These are phyloP conservation scores for Malassezia slooffiae DNA, from an alignment of 1,284 basidiomycete species.

Conservation along the genomic window DNA sequence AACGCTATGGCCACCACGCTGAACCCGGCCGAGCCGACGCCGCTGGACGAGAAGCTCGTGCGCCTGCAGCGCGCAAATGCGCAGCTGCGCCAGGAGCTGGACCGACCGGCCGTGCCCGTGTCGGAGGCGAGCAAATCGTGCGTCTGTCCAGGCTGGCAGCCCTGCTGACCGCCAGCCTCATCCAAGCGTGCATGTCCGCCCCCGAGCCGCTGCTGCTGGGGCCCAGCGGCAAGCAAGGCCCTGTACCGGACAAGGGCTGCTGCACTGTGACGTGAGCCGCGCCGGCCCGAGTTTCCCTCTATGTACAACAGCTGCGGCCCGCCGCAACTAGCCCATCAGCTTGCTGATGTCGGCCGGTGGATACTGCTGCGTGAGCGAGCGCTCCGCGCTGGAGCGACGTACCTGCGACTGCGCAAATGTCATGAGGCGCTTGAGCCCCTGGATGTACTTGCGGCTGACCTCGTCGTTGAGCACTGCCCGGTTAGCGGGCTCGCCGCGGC, in stretches of 20 bases:
- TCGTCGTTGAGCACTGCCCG: constrained; percentile 82
- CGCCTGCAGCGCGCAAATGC: not conserved
- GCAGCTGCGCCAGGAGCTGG: not conserved
- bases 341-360: constrained; percentile 13
- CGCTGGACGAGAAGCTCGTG: constrained; percentile 2
- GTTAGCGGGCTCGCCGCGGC: not conserved
- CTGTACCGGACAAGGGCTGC: not conserved
- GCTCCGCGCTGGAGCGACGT: not conserved
- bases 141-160: too few species aligned
- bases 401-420: constrained; percentile 30
- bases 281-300: too few species aligned
- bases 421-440: constrained; percentile 74
- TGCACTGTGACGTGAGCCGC: not conserved
- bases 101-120: not conserved
- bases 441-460: constrained; percentile 96
- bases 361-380: constrained; percentile 4
- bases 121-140: constrained; percentile 6
- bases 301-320: too few species aligned
- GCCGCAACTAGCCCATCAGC: constrained; percentile 9
- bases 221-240: too few species aligned
- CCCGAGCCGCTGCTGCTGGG: too few species aligned
- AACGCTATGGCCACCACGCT: not conserved
- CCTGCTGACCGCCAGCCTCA: too few species aligned
- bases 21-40: not conserved
- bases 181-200: too few species aligned